Evolutionary conservation across 129 eudicot species (phyloP).

Genomic region (Pittosporum tobira): DNA sequence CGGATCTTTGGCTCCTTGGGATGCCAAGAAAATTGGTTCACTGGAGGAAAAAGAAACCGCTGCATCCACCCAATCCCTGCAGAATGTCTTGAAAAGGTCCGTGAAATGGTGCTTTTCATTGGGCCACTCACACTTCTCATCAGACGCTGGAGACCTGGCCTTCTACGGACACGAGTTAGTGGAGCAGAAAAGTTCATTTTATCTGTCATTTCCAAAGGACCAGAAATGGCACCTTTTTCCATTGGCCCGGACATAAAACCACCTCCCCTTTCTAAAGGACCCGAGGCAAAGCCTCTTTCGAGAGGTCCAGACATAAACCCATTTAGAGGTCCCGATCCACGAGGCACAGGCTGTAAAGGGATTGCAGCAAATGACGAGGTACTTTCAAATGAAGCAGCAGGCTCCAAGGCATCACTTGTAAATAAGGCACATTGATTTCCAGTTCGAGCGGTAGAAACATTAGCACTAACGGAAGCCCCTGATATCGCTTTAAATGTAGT

Average conservation of each 20-base stretch:
- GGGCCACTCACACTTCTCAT: conserved; percentile 16
- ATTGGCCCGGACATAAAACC: conserved; percentile 19
- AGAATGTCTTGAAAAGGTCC: conserved; percentile 16
- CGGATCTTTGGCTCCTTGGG: conserved; percentile 16
- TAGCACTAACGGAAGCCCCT: conserved; percentile 18
- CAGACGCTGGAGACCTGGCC: conserved; percentile 11
- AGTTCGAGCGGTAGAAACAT: conserved; percentile 13
- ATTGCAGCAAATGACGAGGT: conserved; percentile 15
- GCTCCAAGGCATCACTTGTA: conserved; percentile 7
- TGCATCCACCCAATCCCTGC: conserved; percentile 16
- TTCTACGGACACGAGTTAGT: conserved; percentile 12
- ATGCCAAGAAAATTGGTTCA: conserved; percentile 14
- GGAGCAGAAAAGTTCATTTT: conserved; percentile 16
- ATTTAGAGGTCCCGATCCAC: conserved; percentile 11
- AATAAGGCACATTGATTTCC: conserved; percentile 8
- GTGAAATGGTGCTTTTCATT: conserved; percentile 11
- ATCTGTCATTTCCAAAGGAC: conserved; percentile 11
- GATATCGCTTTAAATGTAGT: conserved; percentile 16
- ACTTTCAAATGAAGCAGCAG: conserved; percentile 16
- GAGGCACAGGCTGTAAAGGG: conserved; percentile 17
- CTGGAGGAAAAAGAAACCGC: conserved; percentile 6
- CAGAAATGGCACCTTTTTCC: conserved; percentile 12
- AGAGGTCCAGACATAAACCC: conserved; percentile 18
- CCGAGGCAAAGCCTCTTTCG: conserved; percentile 12
- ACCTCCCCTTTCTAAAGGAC: conserved; percentile 9